Conservation (phyloP, 345 rosid genomes). For the Stellera chamaejasme region DNA sequence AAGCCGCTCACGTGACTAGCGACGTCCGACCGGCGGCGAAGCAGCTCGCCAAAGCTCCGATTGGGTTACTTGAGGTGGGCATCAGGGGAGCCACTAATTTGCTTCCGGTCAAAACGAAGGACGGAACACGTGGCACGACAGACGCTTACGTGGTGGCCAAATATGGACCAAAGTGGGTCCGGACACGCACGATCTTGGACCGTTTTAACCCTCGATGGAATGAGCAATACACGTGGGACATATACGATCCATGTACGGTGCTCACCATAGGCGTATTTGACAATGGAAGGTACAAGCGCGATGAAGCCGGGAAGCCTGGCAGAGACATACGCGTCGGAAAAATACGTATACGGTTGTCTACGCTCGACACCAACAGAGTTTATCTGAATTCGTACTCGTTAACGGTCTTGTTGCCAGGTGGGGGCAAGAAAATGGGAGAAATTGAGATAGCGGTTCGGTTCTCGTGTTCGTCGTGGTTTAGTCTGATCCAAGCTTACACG, state of each 20-base stretch:
- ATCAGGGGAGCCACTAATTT: constrained; percentile 74
- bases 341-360: constrained; percentile 61
- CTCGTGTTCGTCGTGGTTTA: constrained; percentile 72
- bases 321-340: constrained; percentile 61
- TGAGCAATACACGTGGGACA: constrained; percentile 92
- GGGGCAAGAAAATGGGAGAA: constrained; percentile 87
- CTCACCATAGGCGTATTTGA: constrained; percentile 77
- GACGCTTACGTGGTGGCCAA: constrained; percentile 91
- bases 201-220: constrained; percentile 94
- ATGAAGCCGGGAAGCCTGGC: constrained; percentile 49
- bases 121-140: constrained; percentile 78
- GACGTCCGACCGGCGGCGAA: constrained; percentile 82
- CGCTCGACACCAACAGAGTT: constrained; percentile 67
- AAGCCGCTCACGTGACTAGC: constrained; percentile 92
- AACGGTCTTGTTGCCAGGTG: constrained; percentile 55
- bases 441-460: constrained; percentile 74
- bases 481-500: constrained; percentile 59
- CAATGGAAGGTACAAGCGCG: constrained; percentile 59
- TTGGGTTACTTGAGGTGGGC: constrained; percentile 78
- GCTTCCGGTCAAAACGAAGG: constrained; percentile 77
- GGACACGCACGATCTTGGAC: constrained; percentile 73
- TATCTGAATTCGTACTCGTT: constrained; percentile 52
- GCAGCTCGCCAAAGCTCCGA: constrained; percentile 69
- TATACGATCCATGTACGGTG: constrained; percentile 79
- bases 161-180: constrained; percentile 91